phyloP scores from a whole-genome alignment of 805 yeast species.

The Zygotorulaspora florentina region DNA sequence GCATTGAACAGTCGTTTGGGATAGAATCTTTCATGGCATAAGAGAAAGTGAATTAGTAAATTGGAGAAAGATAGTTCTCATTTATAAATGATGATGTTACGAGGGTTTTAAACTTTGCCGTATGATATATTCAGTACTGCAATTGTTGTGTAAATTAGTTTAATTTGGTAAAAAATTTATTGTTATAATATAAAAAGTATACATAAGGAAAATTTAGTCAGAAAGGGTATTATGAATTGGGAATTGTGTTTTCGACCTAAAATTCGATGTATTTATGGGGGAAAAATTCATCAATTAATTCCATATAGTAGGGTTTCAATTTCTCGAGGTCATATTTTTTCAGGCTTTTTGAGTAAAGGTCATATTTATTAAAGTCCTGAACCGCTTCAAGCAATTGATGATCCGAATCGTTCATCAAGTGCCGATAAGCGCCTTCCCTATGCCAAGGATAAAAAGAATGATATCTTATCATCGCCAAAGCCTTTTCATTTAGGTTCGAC shows the following conservation, averaged over 20 bases:
- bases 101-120: not conserved
- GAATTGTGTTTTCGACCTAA: slow-evolving; percentile 24
- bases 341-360: slow-evolving; percentile 61
- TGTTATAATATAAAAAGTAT: not conserved
- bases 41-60: not conserved
- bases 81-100: not conserved
- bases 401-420: slow-evolving; percentile 63
- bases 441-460: slow-evolving; percentile 79
- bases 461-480: slow-evolving; percentile 67
- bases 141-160: not conserved
- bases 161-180: not conserved
- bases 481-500: slow-evolving; percentile 61
- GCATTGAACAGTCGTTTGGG: slow-evolving; percentile 87
- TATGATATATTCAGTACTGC: not conserved
- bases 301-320: slow-evolving; percentile 55
- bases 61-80: no score
- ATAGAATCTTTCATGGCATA: slow-evolving; percentile 37
- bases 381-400: slow-evolving; percentile 58
- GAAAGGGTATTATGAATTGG: not conserved
- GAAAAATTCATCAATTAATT: slow-evolving; percentile 62
- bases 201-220: not conserved
- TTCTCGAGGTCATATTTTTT: slow-evolving; percentile 45
- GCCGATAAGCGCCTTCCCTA: slow-evolving; percentile 60
- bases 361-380: slow-evolving; percentile 62
- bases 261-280: slow-evolving; percentile 56